Conservation (phyloP, 2,329 filamentous ascomycete species). For the Pseudomassariella vexata region DNA sequence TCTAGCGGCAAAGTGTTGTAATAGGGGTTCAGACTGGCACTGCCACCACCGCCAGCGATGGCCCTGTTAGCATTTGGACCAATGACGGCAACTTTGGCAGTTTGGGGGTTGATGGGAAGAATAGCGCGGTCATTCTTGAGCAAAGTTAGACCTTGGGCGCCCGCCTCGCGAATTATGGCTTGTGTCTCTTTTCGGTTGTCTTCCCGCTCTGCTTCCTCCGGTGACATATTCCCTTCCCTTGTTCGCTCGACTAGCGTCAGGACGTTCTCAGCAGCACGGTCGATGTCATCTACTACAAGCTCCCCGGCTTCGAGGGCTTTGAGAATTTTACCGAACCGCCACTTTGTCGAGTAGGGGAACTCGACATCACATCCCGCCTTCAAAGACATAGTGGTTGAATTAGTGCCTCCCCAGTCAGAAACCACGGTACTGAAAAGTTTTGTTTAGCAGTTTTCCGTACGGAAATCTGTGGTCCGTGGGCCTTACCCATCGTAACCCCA, state of each 20-base stretch:
- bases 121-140: conserved; percentile 56
- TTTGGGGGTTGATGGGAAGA: conserved; percentile 51
- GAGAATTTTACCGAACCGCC: conserved; percentile 52
- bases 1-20: conserved; percentile 61
- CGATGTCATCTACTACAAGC: conserved; percentile 42
- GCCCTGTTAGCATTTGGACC: conserved; percentile 63
- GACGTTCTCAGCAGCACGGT: conserved; percentile 54
- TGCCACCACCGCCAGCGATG: conserved; percentile 63
- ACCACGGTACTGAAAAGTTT: conserved; percentile 40
- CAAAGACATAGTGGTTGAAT: conserved; percentile 50
- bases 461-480: too few species aligned
- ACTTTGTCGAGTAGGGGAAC: conserved; percentile 50
- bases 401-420: conserved; percentile 54
- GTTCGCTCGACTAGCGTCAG: conserved; percentile 55
- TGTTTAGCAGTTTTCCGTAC: conserved; percentile 12
- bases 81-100: conserved; percentile 58
- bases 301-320: conserved; percentile 42
- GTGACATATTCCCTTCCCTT: conserved; percentile 52
- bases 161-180: conserved; percentile 53
- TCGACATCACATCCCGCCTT: conserved; percentile 53
- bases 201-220: conserved; percentile 51
- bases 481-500: conserved; percentile 56
- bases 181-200: conserved; percentile 53
- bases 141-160: conserved; percentile 56
- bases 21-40: conserved; percentile 63